Percentiles rank a stretch among this genome's conserved stretches.
These are phyloP conservation scores for Apiotrichum veenhuisii DNA, from an alignment of 1,284 basidiomycete species.

Conservation along the genomic window DNA sequence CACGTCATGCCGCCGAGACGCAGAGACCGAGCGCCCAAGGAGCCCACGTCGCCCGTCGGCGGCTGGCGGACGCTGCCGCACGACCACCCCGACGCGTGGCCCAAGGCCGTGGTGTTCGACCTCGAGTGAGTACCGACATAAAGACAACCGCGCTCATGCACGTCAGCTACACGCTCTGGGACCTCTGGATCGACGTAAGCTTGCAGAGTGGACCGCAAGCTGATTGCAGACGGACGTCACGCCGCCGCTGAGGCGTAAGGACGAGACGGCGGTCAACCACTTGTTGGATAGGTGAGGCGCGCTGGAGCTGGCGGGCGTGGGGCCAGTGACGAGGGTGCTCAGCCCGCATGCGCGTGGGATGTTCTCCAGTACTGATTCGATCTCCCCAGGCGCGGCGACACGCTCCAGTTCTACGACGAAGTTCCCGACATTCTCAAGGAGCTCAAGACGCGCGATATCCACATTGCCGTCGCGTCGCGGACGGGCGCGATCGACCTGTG, in stretches of 20 bases:
- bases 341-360: neutral
- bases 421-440: constrained; percentile 71
- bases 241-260: constrained; percentile 63
- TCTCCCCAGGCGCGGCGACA: constrained; percentile 54
- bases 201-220: neutral
- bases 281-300: constrained; percentile 58
- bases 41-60: constrained; percentile 8
- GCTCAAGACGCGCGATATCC: constrained; percentile 56
- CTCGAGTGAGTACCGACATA: constrained; percentile 61
- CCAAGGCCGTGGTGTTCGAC: constrained; percentile 74
- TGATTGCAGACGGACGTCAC: constrained; percentile 36
- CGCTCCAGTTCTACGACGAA: constrained; percentile 67
- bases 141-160: neutral
- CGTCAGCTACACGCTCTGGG: constrained; percentile 74
- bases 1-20: constrained; percentile 5
- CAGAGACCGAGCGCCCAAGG: neutral
- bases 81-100: constrained; percentile 51
- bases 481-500: constrained; percentile 68
- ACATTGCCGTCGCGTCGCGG: constrained; percentile 71
- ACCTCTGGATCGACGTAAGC: constrained; percentile 69
- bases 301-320: too few relatives aligned
- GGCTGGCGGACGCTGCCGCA: constrained; percentile 20
- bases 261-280: constrained; percentile 56
- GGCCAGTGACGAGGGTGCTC: too few relatives aligned
- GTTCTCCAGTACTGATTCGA: neutral